Evolutionary conservation across 257 asterid species (phyloP).

Genomic region (Parsonsia alboflavescens): DNA sequence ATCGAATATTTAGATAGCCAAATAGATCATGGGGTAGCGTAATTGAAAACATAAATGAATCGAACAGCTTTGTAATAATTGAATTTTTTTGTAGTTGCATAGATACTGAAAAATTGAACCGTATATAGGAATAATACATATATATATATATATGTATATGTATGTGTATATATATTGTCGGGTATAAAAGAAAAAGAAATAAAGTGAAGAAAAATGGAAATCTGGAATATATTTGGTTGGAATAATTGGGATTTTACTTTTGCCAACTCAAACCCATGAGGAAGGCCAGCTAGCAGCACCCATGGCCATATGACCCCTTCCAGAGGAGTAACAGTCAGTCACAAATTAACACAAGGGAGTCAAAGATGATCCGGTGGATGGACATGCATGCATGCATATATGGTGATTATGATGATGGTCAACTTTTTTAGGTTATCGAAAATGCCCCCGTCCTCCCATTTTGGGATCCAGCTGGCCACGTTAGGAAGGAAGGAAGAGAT

Average conservation of each 20-base stretch:
- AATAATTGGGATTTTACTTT: not conserved
- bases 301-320: no score
- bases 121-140: no score
- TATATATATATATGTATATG: no score
- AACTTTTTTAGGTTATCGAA: not conserved
- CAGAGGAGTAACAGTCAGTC: no score
- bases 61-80: no score
- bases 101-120: no score
- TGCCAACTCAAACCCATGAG: slow-evolving; percentile 42
- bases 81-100: no score
- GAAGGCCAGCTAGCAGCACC: slow-evolving; percentile 38
- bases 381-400: no score
- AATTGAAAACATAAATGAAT: no score
- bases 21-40: no score
- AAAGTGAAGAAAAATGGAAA: not conserved
- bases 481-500: not conserved
- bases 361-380: not conserved
- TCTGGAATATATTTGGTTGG: not conserved
- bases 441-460: not conserved
- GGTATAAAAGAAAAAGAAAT: not conserved
- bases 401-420: slow-evolving; percentile 3
- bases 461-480: slow-evolving; percentile 26
- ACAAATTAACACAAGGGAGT: not conserved
- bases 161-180: no score
- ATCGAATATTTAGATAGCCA: no score